A percentile compares a stretch with the other conserved stretches of the same genome.
Evolutionary conservation across 306 rosid genomes (phyloP).

Genomic region (Hippophae rhamnoides): DNA sequence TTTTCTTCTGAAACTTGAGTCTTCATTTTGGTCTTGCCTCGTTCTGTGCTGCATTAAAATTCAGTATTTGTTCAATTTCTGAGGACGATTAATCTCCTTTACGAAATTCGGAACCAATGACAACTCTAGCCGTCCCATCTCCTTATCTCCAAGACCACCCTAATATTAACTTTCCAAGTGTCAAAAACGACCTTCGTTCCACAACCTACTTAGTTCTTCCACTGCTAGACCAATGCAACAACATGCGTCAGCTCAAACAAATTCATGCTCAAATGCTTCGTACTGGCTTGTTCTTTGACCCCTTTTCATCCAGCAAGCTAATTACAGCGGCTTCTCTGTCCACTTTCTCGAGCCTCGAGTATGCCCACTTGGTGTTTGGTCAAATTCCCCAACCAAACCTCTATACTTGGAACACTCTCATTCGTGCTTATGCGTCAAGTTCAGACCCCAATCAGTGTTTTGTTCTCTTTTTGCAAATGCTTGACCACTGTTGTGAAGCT

Average conservation of each 20-base stretch:
- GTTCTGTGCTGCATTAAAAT: too few species aligned
- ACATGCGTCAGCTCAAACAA: constrained; percentile 34
- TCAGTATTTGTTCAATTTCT: neutral
- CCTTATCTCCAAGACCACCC: constrained; percentile 22
- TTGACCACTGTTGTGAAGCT: constrained; percentile 22
- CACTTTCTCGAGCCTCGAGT: constrained; percentile 31
- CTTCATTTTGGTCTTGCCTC: too few species aligned
- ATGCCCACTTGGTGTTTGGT: constrained; percentile 48
- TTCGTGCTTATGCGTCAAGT: constrained; percentile 60
- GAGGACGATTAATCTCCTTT: neutral
- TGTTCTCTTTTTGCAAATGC: constrained; percentile 30
- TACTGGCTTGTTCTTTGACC: constrained; percentile 33
- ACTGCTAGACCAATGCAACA: constrained; percentile 30
- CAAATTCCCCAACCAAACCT: constrained; percentile 53
- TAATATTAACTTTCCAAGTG: constrained; percentile 10
- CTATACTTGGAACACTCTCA: constrained; percentile 54
- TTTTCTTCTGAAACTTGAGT: too few species aligned
- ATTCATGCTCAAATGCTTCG: constrained; percentile 55
- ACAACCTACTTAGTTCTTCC: constrained; percentile 14
- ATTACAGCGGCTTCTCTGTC: constrained; percentile 32
- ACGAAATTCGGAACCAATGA: constrained; percentile 14
- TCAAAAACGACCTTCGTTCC: constrained; percentile 16
- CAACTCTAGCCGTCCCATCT: constrained; percentile 13
- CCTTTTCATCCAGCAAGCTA: constrained; percentile 40
- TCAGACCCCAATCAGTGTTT: constrained; percentile 33